A percentile compares a stretch with the other conserved stretches of the same genome.
Conservation (phyloP, 768 basidiomycete species). For the Leucosporidium yakuticum region DNA sequence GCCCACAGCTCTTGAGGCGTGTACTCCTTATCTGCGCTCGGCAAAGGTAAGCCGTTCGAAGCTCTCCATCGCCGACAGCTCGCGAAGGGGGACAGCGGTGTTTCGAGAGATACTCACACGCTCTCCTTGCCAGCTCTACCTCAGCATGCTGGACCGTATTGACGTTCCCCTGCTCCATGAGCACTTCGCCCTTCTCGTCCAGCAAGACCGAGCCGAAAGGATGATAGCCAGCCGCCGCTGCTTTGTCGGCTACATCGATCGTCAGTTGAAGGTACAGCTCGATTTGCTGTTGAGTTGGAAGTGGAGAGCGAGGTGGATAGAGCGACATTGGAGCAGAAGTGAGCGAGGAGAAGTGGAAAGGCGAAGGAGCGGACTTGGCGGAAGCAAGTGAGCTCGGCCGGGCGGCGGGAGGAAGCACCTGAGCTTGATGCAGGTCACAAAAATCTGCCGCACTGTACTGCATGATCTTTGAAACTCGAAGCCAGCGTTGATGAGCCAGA, state of each 20-base stretch:
- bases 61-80: neutral
- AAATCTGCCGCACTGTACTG: too few relatives aligned
- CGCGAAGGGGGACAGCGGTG: neutral
- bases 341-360: too few relatives aligned
- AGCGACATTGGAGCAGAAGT: neutral
- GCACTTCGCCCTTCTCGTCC: neutral
- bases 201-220: conserved; percentile 5
- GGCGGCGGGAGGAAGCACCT: too few relatives aligned
- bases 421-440: too few relatives aligned
- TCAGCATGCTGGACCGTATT: conserved; percentile 5
- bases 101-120: neutral
- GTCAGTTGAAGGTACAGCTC: neutral
- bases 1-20: neutral
- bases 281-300: neutral
- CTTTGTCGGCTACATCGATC: neutral
- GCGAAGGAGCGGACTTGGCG: too few relatives aligned
- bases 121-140: neutral
- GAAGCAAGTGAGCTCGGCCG: too few relatives aligned
- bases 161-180: conserved; percentile 3
- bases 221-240: neutral
- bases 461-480: too few relatives aligned
- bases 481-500: too few relatives aligned
- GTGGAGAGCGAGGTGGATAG: neutral
- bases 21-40: neutral
- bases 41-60: neutral